A percentile compares a stretch with the other conserved stretches of the same genome.
phyloP scores from a whole-genome alignment of 2,329 filamentous ascomycete species.

The Coleophoma eucalyptorum region DNA sequence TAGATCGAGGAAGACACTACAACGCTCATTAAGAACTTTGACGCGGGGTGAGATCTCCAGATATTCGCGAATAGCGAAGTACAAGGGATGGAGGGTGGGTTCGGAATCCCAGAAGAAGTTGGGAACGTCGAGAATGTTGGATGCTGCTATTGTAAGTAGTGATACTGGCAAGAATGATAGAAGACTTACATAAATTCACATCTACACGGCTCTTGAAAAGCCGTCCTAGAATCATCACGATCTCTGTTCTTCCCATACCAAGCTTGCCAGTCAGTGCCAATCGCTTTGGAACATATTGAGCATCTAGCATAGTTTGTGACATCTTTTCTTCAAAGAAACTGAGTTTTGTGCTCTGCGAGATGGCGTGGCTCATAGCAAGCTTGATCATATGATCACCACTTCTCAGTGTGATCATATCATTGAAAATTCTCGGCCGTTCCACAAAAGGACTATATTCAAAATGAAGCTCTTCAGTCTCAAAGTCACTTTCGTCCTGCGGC shows the following conservation, averaged over 20 bases:
- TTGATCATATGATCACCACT: slow-evolving; percentile 99
- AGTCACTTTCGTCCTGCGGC: slow-evolving; percentile 82
- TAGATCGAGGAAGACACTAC: slow-evolving; percentile 91
- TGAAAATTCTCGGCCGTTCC: slow-evolving; percentile 87
- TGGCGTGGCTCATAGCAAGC: slow-evolving; percentile 93
- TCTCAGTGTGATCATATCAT: slow-evolving; percentile 97
- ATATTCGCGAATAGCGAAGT: slow-evolving; percentile 92
- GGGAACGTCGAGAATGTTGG: slow-evolving; percentile 91
- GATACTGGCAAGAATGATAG: neutral
- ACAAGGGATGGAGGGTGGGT: slow-evolving; percentile 89
- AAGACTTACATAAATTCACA: slow-evolving; percentile 85
- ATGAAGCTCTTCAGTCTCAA: slow-evolving; percentile 97
- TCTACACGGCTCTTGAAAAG: slow-evolving; percentile 94
- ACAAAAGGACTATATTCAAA: slow-evolving; percentile 92
- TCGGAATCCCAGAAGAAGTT: slow-evolving; percentile 99
- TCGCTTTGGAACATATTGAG: slow-evolving; percentile 86
- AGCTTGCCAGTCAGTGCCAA: slow-evolving; percentile 86
- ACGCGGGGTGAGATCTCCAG: slow-evolving; percentile 96
- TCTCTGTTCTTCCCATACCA: slow-evolving; percentile 87
- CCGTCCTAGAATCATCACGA: slow-evolving; percentile 85
- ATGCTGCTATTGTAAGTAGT: slow-evolving; percentile 51
- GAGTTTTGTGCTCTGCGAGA: slow-evolving; percentile 94
- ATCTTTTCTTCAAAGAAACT: slow-evolving; percentile 96
- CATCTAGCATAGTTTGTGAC: slow-evolving; percentile 88
- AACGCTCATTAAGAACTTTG: slow-evolving; percentile 94